Evolutionary conservation across 352 stramenopile species (phyloP), one percentile per base, ranked within the genome.

Genomic region (Discostella stelligera): DNA sequence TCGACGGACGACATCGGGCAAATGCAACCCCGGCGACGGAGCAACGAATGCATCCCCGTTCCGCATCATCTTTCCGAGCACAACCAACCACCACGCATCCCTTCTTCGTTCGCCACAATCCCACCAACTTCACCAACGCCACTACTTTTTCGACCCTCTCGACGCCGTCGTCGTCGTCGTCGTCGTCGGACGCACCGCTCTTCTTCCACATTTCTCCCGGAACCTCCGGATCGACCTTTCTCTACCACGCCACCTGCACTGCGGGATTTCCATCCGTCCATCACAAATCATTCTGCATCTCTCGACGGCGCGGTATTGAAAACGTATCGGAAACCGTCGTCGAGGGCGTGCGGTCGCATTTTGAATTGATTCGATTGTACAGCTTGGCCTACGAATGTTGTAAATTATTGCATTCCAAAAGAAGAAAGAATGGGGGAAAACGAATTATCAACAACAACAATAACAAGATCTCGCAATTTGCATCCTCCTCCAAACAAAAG

Each of bases 251-350:
- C 13, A 25, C 76, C 16, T 83, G 76, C 25, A 50, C 25, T 5
- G 50, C 49, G 4, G 76, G 76, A 1, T 79, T 79, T 49, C 76
- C 76, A 69, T 83, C 76, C 1, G 60, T 83, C 5, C 76, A 83
- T 75, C 76, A 83, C 69, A 83, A 83, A 74, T 83, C 76, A 50
- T 83, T 79, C 37, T 83, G 76, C 39, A 79, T 79, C 46, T 79
- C 76, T 0, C 54, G 14, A 23, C 44, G 25, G 54, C 64, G 55
- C 44, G 76, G 76, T 39, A 74, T 83, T 5, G 21, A 54, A n/a
- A 52, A 59, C 23, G 69, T 83, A 13, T 14, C 37, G 5, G 20
- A 56, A 4, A 58, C n/a, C 46, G 70, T 79, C 4, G 69, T 79
- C 16, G 16, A 39, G n/a, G 76, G 76, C 41, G 69, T 76, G 11